phyloP scores from a whole-genome alignment of 768 basidiomycete genomes.

The Rickenella mellea region DNA sequence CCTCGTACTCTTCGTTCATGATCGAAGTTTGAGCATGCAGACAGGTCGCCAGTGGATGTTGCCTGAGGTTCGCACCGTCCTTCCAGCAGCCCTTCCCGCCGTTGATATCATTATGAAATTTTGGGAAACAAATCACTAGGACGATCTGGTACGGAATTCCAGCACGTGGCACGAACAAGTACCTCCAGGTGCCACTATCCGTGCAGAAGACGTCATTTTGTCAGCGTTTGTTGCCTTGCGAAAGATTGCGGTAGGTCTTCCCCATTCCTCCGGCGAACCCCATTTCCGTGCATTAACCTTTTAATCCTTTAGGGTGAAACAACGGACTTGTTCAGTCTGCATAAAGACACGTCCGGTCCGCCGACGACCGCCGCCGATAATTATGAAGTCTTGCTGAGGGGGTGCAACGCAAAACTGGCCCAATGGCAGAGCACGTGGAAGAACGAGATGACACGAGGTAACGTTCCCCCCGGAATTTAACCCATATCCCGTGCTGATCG shows the following conservation, averaged over 20 bases:
- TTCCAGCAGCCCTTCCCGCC: not conserved
- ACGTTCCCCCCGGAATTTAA: conserved; percentile 5
- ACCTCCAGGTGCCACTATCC: conserved; percentile 26
- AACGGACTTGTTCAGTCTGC: conserved; percentile 61
- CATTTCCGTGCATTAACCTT: conserved; percentile 2
- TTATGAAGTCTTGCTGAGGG: conserved; percentile 60
- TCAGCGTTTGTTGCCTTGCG: conserved; percentile 71
- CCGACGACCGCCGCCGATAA: conserved; percentile 53
- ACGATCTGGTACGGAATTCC: conserved; percentile 65
- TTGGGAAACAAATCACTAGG: conserved; percentile 21
- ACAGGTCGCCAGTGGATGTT: conserved; percentile 86
- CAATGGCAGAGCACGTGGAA: conserved; percentile 70
- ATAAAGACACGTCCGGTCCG: conserved; percentile 32
- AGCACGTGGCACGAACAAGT: conserved; percentile 62
- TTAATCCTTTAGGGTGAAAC: conserved; percentile 51
- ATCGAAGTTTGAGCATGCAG: conserved; percentile 79
- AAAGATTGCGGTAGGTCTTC: conserved; percentile 57
- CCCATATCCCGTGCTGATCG: not conserved
- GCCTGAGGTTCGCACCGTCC: conserved; percentile 39
- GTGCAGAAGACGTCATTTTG: conserved; percentile 77
- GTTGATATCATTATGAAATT: not conserved
- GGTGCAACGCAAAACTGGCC: conserved; percentile 63
- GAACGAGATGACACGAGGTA: conserved; percentile 63
- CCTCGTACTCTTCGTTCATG: conserved; percentile 78
- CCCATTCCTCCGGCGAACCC: not conserved